A percentile compares a stretch with the other conserved stretches of the same genome.
Conservation (phyloP, 768 basidiomycete species). For the Suillus subalutaceus region DNA sequence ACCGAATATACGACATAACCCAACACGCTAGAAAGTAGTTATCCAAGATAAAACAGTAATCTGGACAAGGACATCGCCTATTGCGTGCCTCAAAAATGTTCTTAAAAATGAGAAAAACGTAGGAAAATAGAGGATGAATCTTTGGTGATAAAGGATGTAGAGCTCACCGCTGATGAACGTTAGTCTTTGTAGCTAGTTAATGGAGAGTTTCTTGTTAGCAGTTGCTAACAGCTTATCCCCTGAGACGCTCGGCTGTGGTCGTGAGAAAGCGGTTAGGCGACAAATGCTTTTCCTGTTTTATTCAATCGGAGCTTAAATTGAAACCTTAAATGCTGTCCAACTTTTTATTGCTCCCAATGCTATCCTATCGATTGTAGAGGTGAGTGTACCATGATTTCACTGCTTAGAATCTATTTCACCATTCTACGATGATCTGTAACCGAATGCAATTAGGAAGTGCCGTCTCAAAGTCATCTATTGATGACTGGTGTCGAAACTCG, state of each 20-base stretch:
- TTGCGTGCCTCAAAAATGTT: constrained; percentile 11
- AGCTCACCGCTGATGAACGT: constrained; percentile 28
- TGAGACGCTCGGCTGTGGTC: constrained; percentile 37
- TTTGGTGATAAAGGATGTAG: constrained; percentile 17
- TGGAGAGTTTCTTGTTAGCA: constrained; percentile 27
- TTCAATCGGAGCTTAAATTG: constrained; percentile 33
- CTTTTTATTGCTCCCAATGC: background rate
- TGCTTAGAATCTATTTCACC: background rate
- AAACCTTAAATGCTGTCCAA: constrained; percentile 4
- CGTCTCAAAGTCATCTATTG: constrained; percentile 32
- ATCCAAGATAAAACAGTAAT: constrained; percentile 35
- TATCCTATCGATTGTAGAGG: constrained; percentile 12
- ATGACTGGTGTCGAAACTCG: constrained; percentile 36
- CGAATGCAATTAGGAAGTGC: constrained; percentile 42
- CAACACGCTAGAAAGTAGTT: constrained; percentile 32
- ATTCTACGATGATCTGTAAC: constrained; percentile 31
- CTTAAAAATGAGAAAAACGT: constrained; percentile 20
- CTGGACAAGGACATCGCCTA: constrained; percentile 25
- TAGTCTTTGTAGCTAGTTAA: constrained; percentile 14
- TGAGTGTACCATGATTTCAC: constrained; percentile 17
- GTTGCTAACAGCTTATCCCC: constrained; percentile 39
- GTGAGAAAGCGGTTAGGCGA: constrained; percentile 36
- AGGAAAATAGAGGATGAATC: constrained; percentile 1
- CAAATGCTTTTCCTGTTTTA: constrained; percentile 29
- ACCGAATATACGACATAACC: constrained; percentile 38